Evolutionary conservation across 1,284 basidiomycete genomes (phyloP).

Genomic region (Trametes versicolor): DNA sequence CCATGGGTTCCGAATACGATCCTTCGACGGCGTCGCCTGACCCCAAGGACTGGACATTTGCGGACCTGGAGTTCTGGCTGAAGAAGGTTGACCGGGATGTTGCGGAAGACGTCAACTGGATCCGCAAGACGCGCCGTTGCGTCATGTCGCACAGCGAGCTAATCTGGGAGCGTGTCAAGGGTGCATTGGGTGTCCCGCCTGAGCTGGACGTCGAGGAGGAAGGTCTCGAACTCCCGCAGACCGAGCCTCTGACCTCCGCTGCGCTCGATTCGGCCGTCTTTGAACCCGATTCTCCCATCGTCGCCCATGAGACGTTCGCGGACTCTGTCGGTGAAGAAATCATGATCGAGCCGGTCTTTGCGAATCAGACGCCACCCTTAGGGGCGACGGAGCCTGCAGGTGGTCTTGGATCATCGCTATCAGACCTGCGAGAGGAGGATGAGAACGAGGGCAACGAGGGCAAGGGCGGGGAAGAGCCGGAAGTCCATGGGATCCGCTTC

Average conservation of each 20-base stretch:
- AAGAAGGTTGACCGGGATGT: constrained; percentile 66
- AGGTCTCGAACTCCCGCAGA: constrained; percentile 28
- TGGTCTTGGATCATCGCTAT: constrained; percentile 31
- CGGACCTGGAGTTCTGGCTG: constrained; percentile 68
- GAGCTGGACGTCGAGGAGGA: constrained; percentile 73
- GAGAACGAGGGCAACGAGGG: constrained; percentile 39
- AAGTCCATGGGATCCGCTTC: constrained; percentile 69
- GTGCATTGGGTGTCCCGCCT: constrained; percentile 78
- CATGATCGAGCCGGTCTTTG: constrained; percentile 45
- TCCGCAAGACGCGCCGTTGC: constrained; percentile 68
- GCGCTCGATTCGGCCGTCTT: constrained; percentile 26
- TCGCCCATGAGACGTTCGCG: constrained; percentile 4
- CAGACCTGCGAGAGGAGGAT: constrained; percentile 41
- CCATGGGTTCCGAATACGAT: constrained; percentile 37
- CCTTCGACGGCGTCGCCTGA: constrained; percentile 47
- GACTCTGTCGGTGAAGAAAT: constrained; percentile 39
- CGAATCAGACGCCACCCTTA: constrained; percentile 33
- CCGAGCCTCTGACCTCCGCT: constrained; percentile 21
- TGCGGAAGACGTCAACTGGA: constrained; percentile 71
- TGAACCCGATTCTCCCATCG: constrained; percentile 31
- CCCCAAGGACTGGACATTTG: constrained; percentile 66
- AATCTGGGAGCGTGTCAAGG: constrained; percentile 85
- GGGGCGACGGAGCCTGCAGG: constrained; percentile 23
- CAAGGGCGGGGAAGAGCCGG: constrained; percentile 31
- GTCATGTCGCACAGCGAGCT: constrained; percentile 76